These are phyloP conservation scores for Hypoxylon fragiforme DNA, from an alignment of 495 filamentous ascomycete species.

Conservation along the genomic window DNA sequence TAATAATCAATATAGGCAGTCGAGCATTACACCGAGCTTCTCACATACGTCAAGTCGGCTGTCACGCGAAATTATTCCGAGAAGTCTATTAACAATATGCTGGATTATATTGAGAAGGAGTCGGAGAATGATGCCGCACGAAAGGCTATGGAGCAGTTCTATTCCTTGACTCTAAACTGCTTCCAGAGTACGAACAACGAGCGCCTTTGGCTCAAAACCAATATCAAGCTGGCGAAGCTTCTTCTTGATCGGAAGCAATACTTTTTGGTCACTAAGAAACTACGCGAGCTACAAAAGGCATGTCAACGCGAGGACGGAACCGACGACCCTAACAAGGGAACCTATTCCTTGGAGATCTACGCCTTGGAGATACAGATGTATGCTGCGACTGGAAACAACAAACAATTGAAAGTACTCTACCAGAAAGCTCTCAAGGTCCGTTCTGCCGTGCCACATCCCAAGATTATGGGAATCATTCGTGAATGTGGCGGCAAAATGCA, in stretches of 20 bases:
- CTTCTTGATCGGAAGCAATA: constrained; percentile 93
- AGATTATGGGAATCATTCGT: constrained; percentile 98
- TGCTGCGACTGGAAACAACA: constrained; percentile 94
- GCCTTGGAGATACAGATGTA: constrained; percentile 99
- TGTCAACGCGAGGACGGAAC: constrained; percentile 87
- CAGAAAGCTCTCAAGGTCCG: constrained; percentile 85
- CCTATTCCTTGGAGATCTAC: constrained; percentile 93
- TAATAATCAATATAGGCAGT: constrained; percentile 66
- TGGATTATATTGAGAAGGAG: constrained; percentile 95
- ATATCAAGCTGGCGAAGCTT: constrained; percentile 91
- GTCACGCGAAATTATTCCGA: constrained; percentile 98
- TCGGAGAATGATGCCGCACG: constrained; percentile 78
- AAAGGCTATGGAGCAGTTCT: constrained; percentile 93
- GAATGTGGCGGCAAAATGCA: constrained; percentile 99
- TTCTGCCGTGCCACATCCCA: constrained; percentile 95
- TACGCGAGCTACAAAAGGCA: constrained; percentile 84
- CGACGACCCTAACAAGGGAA: constrained; percentile 95
- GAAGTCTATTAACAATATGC: constrained; percentile 99
- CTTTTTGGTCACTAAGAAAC: constrained; percentile 73
- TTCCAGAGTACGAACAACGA: constrained; percentile 99
- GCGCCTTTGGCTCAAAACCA: constrained; percentile 96
- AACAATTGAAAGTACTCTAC: constrained; percentile 91
- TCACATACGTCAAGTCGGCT: constrained; percentile 95
- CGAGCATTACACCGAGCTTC: constrained; percentile 92
- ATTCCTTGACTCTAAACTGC: constrained; percentile 85